A percentile compares a stretch with the other conserved stretches of the same genome.
Conservation (phyloP, 805 yeast species). For the Candida qinlingensis region DNA sequence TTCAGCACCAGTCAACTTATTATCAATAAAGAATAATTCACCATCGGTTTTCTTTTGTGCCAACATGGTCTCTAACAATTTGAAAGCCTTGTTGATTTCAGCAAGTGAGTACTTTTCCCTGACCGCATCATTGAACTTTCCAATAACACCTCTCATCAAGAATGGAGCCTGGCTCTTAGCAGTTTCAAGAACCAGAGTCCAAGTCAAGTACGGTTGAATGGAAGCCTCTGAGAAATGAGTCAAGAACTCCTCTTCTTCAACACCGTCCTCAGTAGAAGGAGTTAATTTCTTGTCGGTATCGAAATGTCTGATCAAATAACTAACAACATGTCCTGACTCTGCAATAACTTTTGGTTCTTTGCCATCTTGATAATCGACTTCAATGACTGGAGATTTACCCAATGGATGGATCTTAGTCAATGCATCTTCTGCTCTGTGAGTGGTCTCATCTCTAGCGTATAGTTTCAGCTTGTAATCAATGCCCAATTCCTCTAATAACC, state of each 20-base stretch:
- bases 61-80: constrained; percentile 37
- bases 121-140: constrained; percentile 38
- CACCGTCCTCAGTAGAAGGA: constrained; percentile 35
- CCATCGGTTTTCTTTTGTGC: not conserved
- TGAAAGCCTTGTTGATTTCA: constrained; percentile 37
- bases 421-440: constrained; percentile 42
- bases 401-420: constrained; percentile 51
- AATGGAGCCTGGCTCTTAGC: constrained; percentile 39
- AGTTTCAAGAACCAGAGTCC: constrained; percentile 32
- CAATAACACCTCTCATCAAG: constrained; percentile 40
- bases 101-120: constrained; percentile 44
- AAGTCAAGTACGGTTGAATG: constrained; percentile 43
- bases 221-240: constrained; percentile 60
- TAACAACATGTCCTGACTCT: constrained; percentile 58
- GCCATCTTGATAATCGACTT: constrained; percentile 32
- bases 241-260: constrained; percentile 43
- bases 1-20: constrained; percentile 50
- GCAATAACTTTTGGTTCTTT: constrained; percentile 32
- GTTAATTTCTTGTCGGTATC: constrained; percentile 37
- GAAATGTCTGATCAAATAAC: constrained; percentile 44
- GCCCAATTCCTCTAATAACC: constrained; percentile 59
- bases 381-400: constrained; percentile 61
- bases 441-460: constrained; percentile 44
- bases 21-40: constrained; percentile 39
- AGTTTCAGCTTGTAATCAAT: constrained; percentile 49